Conservation (phyloP, 331 rosid species). For the Ulmus americana region DNA sequence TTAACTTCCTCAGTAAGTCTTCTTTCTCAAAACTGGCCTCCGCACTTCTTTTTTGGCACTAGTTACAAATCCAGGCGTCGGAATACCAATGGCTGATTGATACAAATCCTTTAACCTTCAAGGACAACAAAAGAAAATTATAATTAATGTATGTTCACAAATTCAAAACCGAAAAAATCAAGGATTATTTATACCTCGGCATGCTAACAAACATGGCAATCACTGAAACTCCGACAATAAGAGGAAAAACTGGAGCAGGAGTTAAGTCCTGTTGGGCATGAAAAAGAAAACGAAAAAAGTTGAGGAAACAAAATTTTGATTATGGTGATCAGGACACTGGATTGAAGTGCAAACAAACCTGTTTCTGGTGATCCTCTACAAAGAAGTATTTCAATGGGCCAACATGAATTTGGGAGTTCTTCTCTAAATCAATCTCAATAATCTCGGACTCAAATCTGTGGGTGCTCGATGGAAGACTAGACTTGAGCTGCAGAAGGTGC, state of each 20-base stretch:
- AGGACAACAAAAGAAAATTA: background rate
- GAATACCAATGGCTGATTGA: slow-evolving; percentile 62
- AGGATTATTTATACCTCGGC: slow-evolving; percentile 53
- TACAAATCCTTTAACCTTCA: slow-evolving; percentile 71
- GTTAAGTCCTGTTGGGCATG: slow-evolving; percentile 66
- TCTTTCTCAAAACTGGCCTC: slow-evolving; percentile 68
- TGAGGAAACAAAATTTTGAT: background rate
- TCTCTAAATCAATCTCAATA: slow-evolving; percentile 78
- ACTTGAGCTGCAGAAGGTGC: slow-evolving; percentile 72
- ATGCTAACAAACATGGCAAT: slow-evolving; percentile 61
- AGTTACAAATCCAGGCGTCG: slow-evolving; percentile 57
- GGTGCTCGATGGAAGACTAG: slow-evolving; percentile 54
- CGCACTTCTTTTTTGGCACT: slow-evolving; percentile 58
- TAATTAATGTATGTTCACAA: slow-evolving; percentile 19
- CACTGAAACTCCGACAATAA: slow-evolving; percentile 60
- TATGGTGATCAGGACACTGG: background rate
- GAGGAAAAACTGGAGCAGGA: slow-evolving; percentile 88
- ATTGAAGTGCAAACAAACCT: slow-evolving; percentile 39
- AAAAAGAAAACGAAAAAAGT: slow-evolving; percentile 9
- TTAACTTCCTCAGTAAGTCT: slow-evolving; percentile 47
- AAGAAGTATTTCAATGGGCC: slow-evolving; percentile 75
- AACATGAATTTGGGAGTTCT: slow-evolving; percentile 60
- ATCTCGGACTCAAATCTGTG: slow-evolving; percentile 74
- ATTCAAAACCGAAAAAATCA: slow-evolving; percentile 9
- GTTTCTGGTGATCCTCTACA: slow-evolving; percentile 62